phyloP scores from a whole-genome alignment of 2,329 filamentous ascomycete species.

The Cordyceps cicadae region DNA sequence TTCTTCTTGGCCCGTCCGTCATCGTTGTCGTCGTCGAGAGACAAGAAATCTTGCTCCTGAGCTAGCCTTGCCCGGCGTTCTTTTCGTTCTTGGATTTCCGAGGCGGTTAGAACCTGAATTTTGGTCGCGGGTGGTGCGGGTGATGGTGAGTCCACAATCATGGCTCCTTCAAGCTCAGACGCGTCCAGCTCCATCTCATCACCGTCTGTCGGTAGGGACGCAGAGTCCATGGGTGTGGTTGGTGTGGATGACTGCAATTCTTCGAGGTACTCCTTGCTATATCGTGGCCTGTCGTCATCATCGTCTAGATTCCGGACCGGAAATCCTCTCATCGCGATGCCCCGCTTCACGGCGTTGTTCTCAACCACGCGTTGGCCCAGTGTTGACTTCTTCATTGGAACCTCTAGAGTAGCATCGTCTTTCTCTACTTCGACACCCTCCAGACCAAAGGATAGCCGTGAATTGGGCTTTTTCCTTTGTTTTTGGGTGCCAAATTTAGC shows the following conservation, averaged over 20 bases:
- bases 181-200: conserved; percentile 49
- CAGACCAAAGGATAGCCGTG: conserved; percentile 69
- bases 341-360: conserved; percentile 54
- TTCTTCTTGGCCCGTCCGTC: conserved; percentile 47
- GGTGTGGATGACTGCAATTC: conserved; percentile 82
- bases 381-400: conserved; percentile 57
- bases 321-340: conserved; percentile 37
- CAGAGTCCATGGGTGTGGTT: conserved; percentile 63
- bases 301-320: conserved; percentile 48
- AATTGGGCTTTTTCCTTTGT: conserved; percentile 57
- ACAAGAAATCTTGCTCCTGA: conserved; percentile 57
- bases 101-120: conserved; percentile 63
- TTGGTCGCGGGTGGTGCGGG: conserved; percentile 22
- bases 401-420: conserved; percentile 37
- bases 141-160: conserved; percentile 49
- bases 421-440: conserved; percentile 41
- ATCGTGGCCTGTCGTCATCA: conserved; percentile 65
- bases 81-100: conserved; percentile 86
- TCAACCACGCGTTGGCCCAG: conserved; percentile 58
- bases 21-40: conserved; percentile 52
- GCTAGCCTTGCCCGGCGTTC: conserved; percentile 76
- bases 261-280: conserved; percentile 78
- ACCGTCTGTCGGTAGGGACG: conserved; percentile 34
- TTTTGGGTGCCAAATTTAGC: conserved; percentile 41
- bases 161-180: conserved; percentile 53